Evolutionary conservation across 1,284 basidiomycete species (phyloP), one percentile per base, ranked within the genome.

Genomic region (Microbotryum intermedium): DNA sequence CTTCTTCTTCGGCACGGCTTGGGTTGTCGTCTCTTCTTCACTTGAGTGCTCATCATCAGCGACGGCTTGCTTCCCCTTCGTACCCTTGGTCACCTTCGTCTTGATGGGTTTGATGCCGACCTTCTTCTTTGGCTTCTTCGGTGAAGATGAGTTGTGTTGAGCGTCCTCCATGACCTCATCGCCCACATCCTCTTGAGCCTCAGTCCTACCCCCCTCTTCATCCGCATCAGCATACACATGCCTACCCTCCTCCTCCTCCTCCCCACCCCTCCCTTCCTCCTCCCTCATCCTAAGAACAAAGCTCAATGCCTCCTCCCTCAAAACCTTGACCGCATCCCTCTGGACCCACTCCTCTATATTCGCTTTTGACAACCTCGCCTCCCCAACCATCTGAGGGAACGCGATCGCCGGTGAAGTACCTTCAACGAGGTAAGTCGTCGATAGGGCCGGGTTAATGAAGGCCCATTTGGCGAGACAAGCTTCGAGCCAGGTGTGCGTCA

Each of bases 401-500:
- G 59, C 44, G 6, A 58, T 64, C 3, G 26, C 34, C 4, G 52
- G 26, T 16, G 23, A 20, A 23, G 16, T 4, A 13, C 25, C 26
- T 23, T 39, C 47, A 26, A 18, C 16, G 26, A 42, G 47, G 48
- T 48, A 56, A 6, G 23, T 10, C 3, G 55, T 57, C 8, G 50
- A 29, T 1, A 55, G 23, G 4, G 51, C 23, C 7, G 66, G 61
- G 1, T 60, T 50, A 11, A 63, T 13, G 48, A 59, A 43, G 2
- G 79, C 78, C 90, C 90, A 92, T 53, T 83, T 79, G 21, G 83
- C 74, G 69, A 90, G 88, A 72, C 87, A 92, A 64, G 90, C 87
- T 72, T 93, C 90, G 7, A 94, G 79, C 87, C 90, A 94, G 0
- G 81, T 79, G 69, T 94, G 91, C 67, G 91, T 92, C 16, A 93